Evolutionary conservation across 1,284 basidiomycete species (phyloP).

Genomic region (Sporisorium exsertum): DNA sequence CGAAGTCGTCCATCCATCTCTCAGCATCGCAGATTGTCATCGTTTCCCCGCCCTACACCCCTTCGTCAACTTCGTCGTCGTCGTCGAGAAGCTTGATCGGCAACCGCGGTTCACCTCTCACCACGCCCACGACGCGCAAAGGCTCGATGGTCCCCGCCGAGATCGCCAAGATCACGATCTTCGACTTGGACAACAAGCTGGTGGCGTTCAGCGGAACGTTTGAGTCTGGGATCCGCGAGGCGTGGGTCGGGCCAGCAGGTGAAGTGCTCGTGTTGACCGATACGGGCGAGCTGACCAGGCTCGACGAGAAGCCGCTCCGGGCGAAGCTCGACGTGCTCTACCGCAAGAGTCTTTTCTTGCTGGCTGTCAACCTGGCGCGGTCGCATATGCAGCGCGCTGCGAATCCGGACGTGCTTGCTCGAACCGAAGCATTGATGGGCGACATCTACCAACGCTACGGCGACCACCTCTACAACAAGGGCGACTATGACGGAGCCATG

Average conservation of each 20-base stretch:
- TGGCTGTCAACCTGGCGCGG: constrained; percentile 60
- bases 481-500: constrained; percentile 93
- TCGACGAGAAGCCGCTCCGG: constrained; percentile 61
- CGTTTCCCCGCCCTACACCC: constrained; percentile 83
- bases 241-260: constrained; percentile 39
- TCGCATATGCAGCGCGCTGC: constrained; percentile 52
- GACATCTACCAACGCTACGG: constrained; percentile 77
- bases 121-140: constrained; percentile 20
- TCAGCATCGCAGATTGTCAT: constrained; percentile 74
- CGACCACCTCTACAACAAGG: constrained; percentile 89
- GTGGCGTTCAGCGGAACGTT: constrained; percentile 76
- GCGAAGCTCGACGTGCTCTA: constrained; percentile 64
- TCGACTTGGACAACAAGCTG: constrained; percentile 93
- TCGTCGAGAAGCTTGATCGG: constrained; percentile 80
- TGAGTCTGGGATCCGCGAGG: constrained; percentile 51
- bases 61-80: constrained; percentile 80
- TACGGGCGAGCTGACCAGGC: constrained; percentile 37
- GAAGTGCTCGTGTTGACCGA: constrained; percentile 59
- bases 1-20: constrained; percentile 57
- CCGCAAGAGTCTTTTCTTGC: constrained; percentile 59
- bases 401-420: constrained; percentile 29
- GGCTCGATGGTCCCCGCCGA: constrained; percentile 20
- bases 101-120: constrained; percentile 36
- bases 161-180: constrained; percentile 82
- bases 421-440: constrained; percentile 59